Percentiles rank a stretch among this genome's conserved stretches.
Conservation (phyloP, 1,284 basidiomycete genomes). For the Cutaneotrichosporon sp. region DNA sequence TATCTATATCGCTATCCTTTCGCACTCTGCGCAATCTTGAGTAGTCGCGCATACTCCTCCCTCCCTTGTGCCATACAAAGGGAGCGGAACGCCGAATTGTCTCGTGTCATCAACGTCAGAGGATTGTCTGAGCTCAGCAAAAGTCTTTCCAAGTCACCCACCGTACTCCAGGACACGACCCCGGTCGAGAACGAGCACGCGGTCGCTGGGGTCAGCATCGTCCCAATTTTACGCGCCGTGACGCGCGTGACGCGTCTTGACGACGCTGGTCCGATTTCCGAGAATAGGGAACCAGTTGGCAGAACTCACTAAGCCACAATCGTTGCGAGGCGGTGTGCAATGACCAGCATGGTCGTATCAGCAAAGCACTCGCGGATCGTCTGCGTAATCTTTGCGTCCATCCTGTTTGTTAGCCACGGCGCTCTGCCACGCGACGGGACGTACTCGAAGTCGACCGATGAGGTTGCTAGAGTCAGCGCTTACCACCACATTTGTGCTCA, state of each 20-base stretch:
- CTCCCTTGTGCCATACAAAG: conserved; percentile 45
- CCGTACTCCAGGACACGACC: conserved; percentile 53
- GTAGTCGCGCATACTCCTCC: conserved; percentile 38
- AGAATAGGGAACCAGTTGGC: neutral
- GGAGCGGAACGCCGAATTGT: conserved; percentile 29
- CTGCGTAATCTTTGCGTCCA: conserved; percentile 67
- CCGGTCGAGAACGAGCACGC: conserved; percentile 67
- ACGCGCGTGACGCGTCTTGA: too few species aligned
- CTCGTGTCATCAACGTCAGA: conserved; percentile 26
- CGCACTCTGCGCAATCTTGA: neutral
- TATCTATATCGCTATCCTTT: neutral
- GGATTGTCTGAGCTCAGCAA: conserved; percentile 25
- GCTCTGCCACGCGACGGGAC: conserved; percentile 5
- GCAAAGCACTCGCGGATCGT: conserved; percentile 70
- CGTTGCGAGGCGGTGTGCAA: conserved; percentile 66
- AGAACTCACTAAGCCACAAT: conserved; percentile 40
- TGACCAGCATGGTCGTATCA: conserved; percentile 61
- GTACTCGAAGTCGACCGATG: conserved; percentile 70
- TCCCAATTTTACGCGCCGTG: too few species aligned
- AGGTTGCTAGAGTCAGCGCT: conserved; percentile 59
- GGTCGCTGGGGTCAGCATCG: conserved; percentile 53
- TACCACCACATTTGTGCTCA: too few species aligned
- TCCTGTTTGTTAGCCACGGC: conserved; percentile 44
- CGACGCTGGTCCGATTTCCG: too few species aligned
- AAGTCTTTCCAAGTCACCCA: conserved; percentile 10